Percentiles rank a stretch among this genome's conserved stretches.
Conservation (phyloP, 2,329 filamentous ascomycete species). For the Fusarium chuoi region DNA sequence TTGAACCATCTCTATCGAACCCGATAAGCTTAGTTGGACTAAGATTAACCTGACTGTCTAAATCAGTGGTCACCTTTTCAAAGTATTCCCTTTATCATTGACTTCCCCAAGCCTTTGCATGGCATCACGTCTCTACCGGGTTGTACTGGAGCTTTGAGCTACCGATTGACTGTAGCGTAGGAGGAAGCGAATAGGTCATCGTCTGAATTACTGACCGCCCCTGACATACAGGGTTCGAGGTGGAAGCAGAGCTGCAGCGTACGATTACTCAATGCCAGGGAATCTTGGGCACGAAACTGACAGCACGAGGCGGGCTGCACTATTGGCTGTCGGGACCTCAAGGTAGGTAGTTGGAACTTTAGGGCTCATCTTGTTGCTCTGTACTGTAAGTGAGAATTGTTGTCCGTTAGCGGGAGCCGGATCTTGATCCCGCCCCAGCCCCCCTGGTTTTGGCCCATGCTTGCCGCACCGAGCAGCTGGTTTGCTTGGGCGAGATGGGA, state of each 20-base stretch:
- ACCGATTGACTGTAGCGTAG: background rate
- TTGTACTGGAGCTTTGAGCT: background rate
- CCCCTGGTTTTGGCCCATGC: slow-evolving; percentile 8
- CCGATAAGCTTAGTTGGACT: background rate
- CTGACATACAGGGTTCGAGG: slow-evolving; percentile 31
- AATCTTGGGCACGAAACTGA: slow-evolving; percentile 2
- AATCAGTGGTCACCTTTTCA: background rate
- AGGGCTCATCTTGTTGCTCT: background rate
- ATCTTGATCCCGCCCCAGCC: slow-evolving; percentile 38
- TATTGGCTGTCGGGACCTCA: slow-evolving; percentile 26
- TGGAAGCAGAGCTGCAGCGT: slow-evolving; percentile 23
- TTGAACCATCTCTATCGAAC: background rate
- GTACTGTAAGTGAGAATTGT: background rate
- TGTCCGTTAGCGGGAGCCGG: slow-evolving; percentile 33
- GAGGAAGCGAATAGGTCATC: slow-evolving; percentile 2
- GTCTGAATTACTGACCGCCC: slow-evolving; percentile 1
- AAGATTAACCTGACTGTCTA: background rate
- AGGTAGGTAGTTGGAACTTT: background rate
- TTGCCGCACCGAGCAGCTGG: slow-evolving; percentile 41
- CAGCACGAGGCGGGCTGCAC: slow-evolving; percentile 33
- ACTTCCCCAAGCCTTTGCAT: background rate
- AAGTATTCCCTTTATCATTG: background rate
- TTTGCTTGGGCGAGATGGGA: slow-evolving; percentile 41
- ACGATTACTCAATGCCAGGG: slow-evolving; percentile 12
- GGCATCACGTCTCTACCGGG: background rate